Base-by-base conservation (phyloP, 2,329 filamentous ascomycete species). In the Colletotrichum lentis region DNA sequence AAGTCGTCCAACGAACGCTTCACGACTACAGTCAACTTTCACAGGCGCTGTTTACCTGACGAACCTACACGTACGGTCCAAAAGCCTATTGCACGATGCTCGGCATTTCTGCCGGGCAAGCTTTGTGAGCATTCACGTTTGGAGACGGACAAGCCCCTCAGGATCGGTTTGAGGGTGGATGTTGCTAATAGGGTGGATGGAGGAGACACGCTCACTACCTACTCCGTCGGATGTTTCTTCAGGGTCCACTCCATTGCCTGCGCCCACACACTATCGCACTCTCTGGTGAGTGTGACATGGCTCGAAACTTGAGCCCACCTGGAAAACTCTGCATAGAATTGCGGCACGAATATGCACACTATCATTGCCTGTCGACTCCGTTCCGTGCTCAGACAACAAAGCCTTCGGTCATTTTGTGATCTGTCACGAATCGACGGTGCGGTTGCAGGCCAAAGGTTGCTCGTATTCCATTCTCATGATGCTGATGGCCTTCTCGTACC, bases 271-370 rank as follows among this genome's bases (percentile, higher is more conserved):
- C 50, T 65, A 43, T 24, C n/a, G 12, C 11, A 53, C 50, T 20
- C 18, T 53, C 49, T 55, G 31, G 31, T 24, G 31, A 44, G 49
- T 24, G 50, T 31, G 49, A 60, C 62, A 54, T 55, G 18, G 27
- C 60, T 56, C 39, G 55, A 68, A 52, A 62, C 66, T 68, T 68
- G 66, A 65, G 62, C 66, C 66, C 66, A 68, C 62, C 56, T 46
- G 62, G 66, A 68, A 68, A 68, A 68, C 62, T 66, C 62, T 69
- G 67, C 67, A 69, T 63, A n/a, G 64, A 37, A 44, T 62, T 58
- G 67, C 67, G 57, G 63, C 63, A 69, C 58, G 63, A 49, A 43
- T 46, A 61, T 68, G 66, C 62, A 66, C 18, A 41, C 62, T 65
- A 31, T 68, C 50, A 61, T 44, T 44, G 31, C 56, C 49, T 44